A percentile compares a stretch with the other conserved stretches of the same genome.
Conservation (phyloP, 257 asterid genomes). For the Perilla frutescens region DNA sequence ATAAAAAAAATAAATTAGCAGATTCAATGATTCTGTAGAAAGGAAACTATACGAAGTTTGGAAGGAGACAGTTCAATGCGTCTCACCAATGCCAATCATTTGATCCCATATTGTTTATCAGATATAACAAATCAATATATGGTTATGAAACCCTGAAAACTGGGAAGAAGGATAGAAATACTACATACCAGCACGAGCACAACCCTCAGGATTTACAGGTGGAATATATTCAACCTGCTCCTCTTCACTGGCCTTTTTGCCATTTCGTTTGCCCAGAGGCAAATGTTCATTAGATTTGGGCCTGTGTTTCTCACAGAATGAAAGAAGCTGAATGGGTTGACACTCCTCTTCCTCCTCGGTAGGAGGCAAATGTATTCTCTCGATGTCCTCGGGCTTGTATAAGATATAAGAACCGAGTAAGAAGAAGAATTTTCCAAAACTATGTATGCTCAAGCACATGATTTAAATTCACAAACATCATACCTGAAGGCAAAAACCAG, state of each 20-base stretch:
- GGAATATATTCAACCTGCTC: constrained; percentile 66
- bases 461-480: constrained; percentile 24
- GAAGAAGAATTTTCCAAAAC: neutral
- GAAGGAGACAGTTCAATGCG: constrained; percentile 17
- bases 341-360: constrained; percentile 85
- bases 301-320: constrained; percentile 91
- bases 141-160: constrained; percentile 8
- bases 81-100: constrained; percentile 28
- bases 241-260: constrained; percentile 51
- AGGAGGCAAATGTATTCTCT: constrained; percentile 67
- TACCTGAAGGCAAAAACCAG: constrained; percentile 99
- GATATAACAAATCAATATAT: constrained; percentile 10
- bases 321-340: constrained; percentile 85
- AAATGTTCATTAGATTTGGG: constrained; percentile 69
- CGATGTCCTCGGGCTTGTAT: constrained; percentile 88
- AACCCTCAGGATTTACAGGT: constrained; percentile 80
- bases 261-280: constrained; percentile 54
- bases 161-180: constrained; percentile 29
- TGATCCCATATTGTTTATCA: constrained; percentile 23
- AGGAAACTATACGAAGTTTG: neutral
- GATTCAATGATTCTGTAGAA: too few relatives aligned
- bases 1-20: neutral
- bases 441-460: constrained; percentile 14
- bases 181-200: constrained; percentile 86
- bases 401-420: constrained; percentile 22